These are phyloP conservation scores for Xylariaceae sp. DNA, from an alignment of 2,329 filamentous ascomycete genomes.

Conservation along the genomic window DNA sequence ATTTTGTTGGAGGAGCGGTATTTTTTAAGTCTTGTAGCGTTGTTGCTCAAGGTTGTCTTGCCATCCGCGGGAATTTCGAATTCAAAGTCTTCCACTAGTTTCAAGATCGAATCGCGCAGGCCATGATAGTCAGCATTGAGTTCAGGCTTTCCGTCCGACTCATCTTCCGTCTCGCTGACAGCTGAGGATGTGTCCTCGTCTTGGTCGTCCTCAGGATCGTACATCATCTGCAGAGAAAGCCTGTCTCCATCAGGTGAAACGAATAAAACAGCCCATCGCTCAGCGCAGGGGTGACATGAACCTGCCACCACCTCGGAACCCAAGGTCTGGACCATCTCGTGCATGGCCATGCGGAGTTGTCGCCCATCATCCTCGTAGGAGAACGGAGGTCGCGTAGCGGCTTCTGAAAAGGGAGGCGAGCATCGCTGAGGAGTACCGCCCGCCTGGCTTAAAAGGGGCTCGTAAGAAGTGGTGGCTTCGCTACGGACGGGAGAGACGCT, in stretches of 20 bases:
- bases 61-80: slow-evolving; percentile 63
- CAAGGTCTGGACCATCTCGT: slow-evolving; percentile 65
- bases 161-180: slow-evolving; percentile 60
- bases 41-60: slow-evolving; percentile 64
- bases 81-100: slow-evolving; percentile 78
- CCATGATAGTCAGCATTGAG: slow-evolving; percentile 78
- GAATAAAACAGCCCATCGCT: slow-evolving; percentile 79
- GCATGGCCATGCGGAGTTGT: slow-evolving; percentile 62
- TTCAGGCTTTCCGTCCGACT: slow-evolving; percentile 56
- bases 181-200: slow-evolving; percentile 61
- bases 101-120: slow-evolving; percentile 74
- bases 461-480: slow-evolving; percentile 62
- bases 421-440: slow-evolving; percentile 50
- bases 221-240: slow-evolving; percentile 68
- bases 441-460: slow-evolving; percentile 53
- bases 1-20: slow-evolving; percentile 58
- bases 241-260: slow-evolving; percentile 68
- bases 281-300: slow-evolving; percentile 72
- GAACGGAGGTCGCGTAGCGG: slow-evolving; percentile 37
- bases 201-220: slow-evolving; percentile 62
- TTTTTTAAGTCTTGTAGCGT: slow-evolving; percentile 58
- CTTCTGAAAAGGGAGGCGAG: slow-evolving; percentile 49
- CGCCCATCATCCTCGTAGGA: slow-evolving; percentile 63
- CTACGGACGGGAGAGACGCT: slow-evolving; percentile 70
- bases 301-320: slow-evolving; percentile 63